Base-by-base conservation (phyloP, 2,329 filamentous ascomycete genomes). In the Neofusicoccum umdonicola region DNA sequence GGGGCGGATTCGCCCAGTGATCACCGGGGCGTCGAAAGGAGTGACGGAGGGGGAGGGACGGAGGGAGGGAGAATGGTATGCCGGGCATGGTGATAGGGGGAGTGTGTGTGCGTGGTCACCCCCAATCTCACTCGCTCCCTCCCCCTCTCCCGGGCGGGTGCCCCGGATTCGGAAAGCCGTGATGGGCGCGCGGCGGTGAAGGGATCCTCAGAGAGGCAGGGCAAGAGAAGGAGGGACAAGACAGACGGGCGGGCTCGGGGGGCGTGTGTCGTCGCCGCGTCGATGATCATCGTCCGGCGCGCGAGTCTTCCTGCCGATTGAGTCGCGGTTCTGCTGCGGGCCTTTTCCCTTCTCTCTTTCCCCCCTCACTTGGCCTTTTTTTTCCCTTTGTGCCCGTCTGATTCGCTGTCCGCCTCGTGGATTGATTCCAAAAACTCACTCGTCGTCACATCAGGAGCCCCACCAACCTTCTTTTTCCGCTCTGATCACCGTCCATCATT, bases 381-480 rank as follows among this genome's bases (percentile, higher is more conserved):
- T 34, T 12, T 7, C 19, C 39, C 22, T 41, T 34, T n/a, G 31
- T 17, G 31, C 31, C 13, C 54, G 17, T 17, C 27, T 57, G 54
- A 41, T 57, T 45, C n/a, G 54, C 17, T n/a, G 31, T 19, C 34
- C 51, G 22, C 22, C 13, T 31, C 27, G 47, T 50, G 22, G 27
- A 15, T 12, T 12, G 31, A 52, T 52, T 9, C 34, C 50, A 19
- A 52, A 52, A 52, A 52, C 45, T 27, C 45, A 12, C 45, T 9
- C 41, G 31, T 52, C n/a, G 27, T 34, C 41, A 44, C 39, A 19
- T 34, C 54, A 57, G 54, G 54, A 27, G 48, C 56, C 56, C 31
- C 56, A 60, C 41, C 31, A 60, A 60, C 56, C 56, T 60, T 60
- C 56, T 60, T 60, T 60, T 45, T 35, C 56, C 27, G 56, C 56